These are phyloP conservation scores for Medicago ruthenica DNA, from an alignment of 306 rosid species.

Conservation along the genomic window DNA sequence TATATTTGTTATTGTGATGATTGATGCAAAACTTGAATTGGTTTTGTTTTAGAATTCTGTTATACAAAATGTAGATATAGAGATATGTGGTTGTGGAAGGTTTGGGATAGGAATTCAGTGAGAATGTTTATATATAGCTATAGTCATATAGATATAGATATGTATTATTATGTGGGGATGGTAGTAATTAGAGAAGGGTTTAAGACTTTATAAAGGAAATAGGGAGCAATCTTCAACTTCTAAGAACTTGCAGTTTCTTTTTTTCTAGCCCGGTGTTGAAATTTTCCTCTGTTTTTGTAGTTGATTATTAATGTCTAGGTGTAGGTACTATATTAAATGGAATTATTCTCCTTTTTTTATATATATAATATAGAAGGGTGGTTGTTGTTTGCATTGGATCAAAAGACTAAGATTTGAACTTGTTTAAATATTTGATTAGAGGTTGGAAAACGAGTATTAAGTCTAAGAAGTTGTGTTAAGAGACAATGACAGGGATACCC, in stretches of 20 bases:
- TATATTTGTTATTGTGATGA: conserved; percentile 10
- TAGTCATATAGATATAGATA: neutral
- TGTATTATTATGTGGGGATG: neutral
- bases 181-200: conserved; percentile 28
- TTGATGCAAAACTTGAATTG: conserved; percentile 4
- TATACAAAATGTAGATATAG: neutral
- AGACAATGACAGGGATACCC: conserved; percentile 58
- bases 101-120: neutral
- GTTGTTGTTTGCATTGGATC: conserved; percentile 45
- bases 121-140: conserved; percentile 9
- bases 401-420: conserved; percentile 20
- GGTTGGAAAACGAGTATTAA: conserved; percentile 45
- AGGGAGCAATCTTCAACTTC: conserved; percentile 30
- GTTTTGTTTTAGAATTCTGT: neutral
- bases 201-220: conserved; percentile 36
- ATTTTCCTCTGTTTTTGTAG: conserved; percentile 7
- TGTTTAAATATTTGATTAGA: conserved; percentile 13
- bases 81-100: neutral
- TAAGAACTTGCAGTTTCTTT: conserved; percentile 11
- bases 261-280: conserved; percentile 49
- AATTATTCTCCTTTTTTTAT: neutral
- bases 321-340: conserved; percentile 26
- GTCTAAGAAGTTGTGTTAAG: conserved; percentile 46
- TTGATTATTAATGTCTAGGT: conserved; percentile 27
- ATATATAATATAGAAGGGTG: neutral